phyloP scores from a whole-genome alignment of 73 alveolate genomes.

The Urostyla sp. region DNA sequence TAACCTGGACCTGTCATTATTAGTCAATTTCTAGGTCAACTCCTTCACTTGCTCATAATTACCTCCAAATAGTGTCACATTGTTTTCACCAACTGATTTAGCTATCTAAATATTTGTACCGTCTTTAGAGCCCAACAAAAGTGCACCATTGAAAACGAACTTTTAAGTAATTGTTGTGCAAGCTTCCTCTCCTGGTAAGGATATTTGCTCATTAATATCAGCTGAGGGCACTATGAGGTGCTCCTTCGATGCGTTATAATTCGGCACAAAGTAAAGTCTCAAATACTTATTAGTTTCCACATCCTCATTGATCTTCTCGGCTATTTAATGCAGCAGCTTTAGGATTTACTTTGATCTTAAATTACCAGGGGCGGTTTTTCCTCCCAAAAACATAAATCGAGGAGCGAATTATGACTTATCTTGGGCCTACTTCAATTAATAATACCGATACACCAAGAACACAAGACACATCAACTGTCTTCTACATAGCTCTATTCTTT shows the following conservation, averaged over 20 bases:
- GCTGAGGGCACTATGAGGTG: constrained; percentile 11
- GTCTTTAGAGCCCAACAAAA: constrained; percentile 2
- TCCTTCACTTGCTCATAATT: neutral
- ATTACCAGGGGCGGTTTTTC: neutral
- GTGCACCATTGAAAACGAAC: constrained; percentile 13
- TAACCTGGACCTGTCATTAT: neutral
- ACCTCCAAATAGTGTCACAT: neutral
- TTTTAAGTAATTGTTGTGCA: neutral
- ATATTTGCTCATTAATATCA: neutral
- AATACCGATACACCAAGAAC: neutral
- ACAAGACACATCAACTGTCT: constrained; percentile 15
- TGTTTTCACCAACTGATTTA: neutral
- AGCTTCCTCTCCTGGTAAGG: neutral
- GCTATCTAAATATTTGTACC: neutral
- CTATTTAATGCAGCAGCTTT: constrained; percentile 28
- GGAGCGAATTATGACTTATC: constrained; percentile 58
- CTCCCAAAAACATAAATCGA: neutral
- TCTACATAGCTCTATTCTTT: neutral
- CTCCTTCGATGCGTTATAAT: constrained; percentile 48
- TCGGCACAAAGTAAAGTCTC: constrained; percentile 39
- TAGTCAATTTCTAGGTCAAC: neutral
- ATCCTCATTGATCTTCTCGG: constrained; percentile 18
- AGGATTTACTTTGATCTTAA: neutral
- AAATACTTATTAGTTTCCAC: constrained; percentile 13
- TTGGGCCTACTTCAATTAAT: constrained; percentile 76